phyloP scores from a whole-genome alignment of 164 flowering plant species.

The Aristolochia californica region DNA sequence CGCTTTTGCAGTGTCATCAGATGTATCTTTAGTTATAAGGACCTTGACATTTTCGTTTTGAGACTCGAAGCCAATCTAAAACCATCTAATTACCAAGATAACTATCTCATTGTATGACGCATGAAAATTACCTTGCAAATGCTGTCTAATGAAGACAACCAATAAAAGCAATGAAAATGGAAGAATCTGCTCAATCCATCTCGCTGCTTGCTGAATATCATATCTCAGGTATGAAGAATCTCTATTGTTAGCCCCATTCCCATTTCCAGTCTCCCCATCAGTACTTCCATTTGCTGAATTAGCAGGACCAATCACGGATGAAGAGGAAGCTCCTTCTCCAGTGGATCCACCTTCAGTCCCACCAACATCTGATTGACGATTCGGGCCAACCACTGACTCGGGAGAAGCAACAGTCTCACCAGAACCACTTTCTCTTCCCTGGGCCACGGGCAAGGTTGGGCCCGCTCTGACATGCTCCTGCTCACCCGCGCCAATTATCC shows the following conservation, averaged over 20 bases:
- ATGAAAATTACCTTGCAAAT: conserved; percentile 60
- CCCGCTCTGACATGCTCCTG: conserved; percentile 43
- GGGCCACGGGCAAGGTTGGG: conserved; percentile 6
- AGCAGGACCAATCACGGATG: conserved; percentile 10
- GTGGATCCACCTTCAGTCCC: conserved; percentile 27
- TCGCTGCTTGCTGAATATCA: conserved; percentile 94
- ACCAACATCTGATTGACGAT: conserved; percentile 21
- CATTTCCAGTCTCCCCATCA: conserved; percentile 43
- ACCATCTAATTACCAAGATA: too few relatives aligned
- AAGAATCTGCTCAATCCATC: conserved; percentile 95
- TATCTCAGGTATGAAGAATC: conserved; percentile 92
- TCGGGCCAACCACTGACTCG: conserved; percentile 17
- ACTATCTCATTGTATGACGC: too few relatives aligned
- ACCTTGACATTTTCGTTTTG: too few relatives aligned
- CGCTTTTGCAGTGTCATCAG: too few relatives aligned
- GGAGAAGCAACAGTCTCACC: conserved; percentile 12
- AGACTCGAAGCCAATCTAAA: too few relatives aligned
- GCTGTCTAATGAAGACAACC: conserved; percentile 95
- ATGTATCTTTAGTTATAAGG: too few relatives aligned
- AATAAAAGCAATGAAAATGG: conserved; percentile 86
- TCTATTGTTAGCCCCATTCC: conserved; percentile 36
- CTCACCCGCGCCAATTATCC: conserved; percentile 75
- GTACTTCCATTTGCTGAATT: conserved; percentile 16
- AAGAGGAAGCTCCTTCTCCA: conserved; percentile 26
- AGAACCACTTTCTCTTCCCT: conserved; percentile 8